phyloP scores from a whole-genome alignment of 2,329 filamentous ascomycete species.

The Penicillium sp. region DNA sequence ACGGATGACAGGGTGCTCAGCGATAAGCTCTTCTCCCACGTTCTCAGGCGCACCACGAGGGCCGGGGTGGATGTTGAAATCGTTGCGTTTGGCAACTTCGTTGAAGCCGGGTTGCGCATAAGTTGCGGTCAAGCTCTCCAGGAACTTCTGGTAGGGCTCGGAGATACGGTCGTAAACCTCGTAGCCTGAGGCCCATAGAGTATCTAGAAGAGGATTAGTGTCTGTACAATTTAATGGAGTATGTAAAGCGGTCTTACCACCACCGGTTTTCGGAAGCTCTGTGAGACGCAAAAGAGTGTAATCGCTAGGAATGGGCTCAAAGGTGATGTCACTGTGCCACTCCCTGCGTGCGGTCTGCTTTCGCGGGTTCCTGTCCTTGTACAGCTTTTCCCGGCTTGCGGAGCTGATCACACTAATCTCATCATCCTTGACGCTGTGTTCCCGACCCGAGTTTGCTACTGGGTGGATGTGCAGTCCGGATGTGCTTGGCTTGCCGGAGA shows the following conservation, averaged over 20 bases:
- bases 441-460: conserved; percentile 49
- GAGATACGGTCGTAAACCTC: conserved; percentile 43
- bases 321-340: conserved; percentile 53
- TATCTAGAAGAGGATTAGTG: conserved; percentile 29
- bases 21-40: conserved; percentile 50
- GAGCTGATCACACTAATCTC: conserved; percentile 53
- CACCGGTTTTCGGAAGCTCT: conserved; percentile 43
- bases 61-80: conserved; percentile 29
- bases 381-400: conserved; percentile 38
- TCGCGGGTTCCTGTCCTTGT: conserved; percentile 32
- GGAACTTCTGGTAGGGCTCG: conserved; percentile 37
- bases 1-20: conserved; percentile 47
- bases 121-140: conserved; percentile 41
- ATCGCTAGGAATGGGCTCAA: conserved; percentile 48
- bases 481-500: conserved; percentile 48
- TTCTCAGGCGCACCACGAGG: conserved; percentile 56
- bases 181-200: conserved; percentile 46
- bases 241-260: conserved; percentile 29
- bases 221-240: no score
- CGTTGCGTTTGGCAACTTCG: conserved; percentile 28
- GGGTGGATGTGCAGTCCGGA: conserved; percentile 50
- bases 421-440: conserved; percentile 48
- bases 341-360: conserved; percentile 36
- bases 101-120: conserved; percentile 32
- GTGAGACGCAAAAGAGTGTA: conserved; percentile 49